phyloP scores from a whole-genome alignment of 306 rosid genomes.

The Cajanus cajan region DNA sequence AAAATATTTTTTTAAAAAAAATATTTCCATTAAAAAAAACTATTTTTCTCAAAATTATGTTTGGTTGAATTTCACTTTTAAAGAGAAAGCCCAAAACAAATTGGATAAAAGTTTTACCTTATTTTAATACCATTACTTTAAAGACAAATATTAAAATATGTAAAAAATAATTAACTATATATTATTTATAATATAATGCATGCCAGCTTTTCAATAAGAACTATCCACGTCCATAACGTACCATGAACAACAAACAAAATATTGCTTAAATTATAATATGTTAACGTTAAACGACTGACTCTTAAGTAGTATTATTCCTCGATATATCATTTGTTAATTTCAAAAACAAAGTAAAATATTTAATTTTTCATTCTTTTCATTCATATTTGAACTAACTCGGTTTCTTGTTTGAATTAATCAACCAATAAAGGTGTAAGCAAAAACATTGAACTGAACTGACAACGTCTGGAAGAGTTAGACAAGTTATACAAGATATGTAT shows the following conservation, averaged over 20 bases:
- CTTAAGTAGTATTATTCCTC: not conserved
- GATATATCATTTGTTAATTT: not conserved
- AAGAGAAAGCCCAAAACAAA: not conserved
- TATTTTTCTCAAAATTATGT: not conserved
- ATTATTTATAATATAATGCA: too few species aligned
- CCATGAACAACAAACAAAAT: too few species aligned
- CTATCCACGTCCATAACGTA: not conserved
- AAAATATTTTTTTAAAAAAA: too few species aligned
- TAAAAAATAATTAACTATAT: not conserved
- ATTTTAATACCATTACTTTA: not conserved
- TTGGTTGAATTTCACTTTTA: not conserved
- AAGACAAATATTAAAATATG: not conserved
- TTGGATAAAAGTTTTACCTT: not conserved
- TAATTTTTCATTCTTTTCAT: not conserved
- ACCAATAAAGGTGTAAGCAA: not conserved
- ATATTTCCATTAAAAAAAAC: too few species aligned
- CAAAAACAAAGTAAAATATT: not conserved
- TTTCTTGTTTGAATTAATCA: slow-evolving; percentile 31
- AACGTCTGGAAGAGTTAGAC: slow-evolving; percentile 8
- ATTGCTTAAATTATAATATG: too few species aligned
- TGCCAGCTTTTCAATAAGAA: not conserved
- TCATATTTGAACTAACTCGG: not conserved
- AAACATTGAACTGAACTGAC: not conserved
- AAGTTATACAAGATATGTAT: slow-evolving; percentile 26
- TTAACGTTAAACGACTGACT: not conserved